Conservation (phyloP, 2,329 filamentous ascomycete genomes). For the Colletotrichum sp. region DNA sequence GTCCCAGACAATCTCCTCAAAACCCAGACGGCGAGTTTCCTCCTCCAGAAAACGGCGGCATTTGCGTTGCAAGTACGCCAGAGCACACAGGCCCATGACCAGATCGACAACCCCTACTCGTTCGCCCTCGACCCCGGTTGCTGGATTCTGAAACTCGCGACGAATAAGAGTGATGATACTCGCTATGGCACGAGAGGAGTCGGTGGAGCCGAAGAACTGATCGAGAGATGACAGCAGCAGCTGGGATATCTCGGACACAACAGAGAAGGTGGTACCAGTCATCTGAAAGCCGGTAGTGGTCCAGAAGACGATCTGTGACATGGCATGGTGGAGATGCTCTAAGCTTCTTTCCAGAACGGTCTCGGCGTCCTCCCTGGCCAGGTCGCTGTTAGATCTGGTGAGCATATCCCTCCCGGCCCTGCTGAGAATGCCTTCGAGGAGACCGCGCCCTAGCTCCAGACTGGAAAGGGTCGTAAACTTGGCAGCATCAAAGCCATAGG, state of each 20-base stretch:
- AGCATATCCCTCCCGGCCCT: conserved; percentile 55
- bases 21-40: conserved; percentile 49
- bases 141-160: conserved; percentile 68
- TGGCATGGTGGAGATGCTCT: conserved; percentile 60
- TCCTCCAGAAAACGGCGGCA: conserved; percentile 57
- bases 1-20: conserved; percentile 69
- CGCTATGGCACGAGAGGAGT: conserved; percentile 70
- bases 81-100: conserved; percentile 63
- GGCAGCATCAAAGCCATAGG: conserved; percentile 57
- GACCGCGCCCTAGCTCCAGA: conserved; percentile 59
- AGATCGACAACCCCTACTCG: conserved; percentile 65
- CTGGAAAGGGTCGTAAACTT: conserved; percentile 62
- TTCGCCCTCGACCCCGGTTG: conserved; percentile 63
- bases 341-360: conserved; percentile 61
- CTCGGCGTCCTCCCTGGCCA: conserved; percentile 59
- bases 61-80: conserved; percentile 66
- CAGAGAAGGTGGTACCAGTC: conserved; percentile 58
- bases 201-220: conserved; percentile 71
- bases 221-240: conserved; percentile 64
- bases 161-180: conserved; percentile 69
- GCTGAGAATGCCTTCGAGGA: conserved; percentile 59
- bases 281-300: conserved; percentile 65
- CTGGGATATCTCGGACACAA: conserved; percentile 61
- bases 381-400: conserved; percentile 47
- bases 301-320: conserved; percentile 65